These are phyloP conservation scores for Tephrocybe sp. DNA, from an alignment of 768 basidiomycete genomes.

Conservation along the genomic window DNA sequence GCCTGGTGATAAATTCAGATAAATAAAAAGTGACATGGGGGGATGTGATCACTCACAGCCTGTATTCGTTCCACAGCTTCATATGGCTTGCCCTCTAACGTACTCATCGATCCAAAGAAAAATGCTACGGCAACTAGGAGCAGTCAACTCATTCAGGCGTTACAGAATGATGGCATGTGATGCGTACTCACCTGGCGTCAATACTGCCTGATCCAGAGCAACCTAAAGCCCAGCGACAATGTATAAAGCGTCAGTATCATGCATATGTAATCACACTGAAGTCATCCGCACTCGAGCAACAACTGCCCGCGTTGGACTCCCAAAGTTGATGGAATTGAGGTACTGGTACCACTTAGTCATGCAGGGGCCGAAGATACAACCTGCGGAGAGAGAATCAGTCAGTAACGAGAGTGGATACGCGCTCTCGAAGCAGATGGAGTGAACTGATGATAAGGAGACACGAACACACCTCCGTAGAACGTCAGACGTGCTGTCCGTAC, in stretches of 20 bases:
- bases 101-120: conserved; percentile 71
- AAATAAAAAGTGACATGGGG: neutral
- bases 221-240: conserved; percentile 43
- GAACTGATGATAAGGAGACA: neutral
- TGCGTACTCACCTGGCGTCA: conserved; percentile 60
- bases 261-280: neutral
- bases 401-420: neutral
- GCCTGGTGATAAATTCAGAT: conserved; percentile 33
- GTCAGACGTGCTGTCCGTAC: conserved; percentile 60
- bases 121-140: conserved; percentile 41
- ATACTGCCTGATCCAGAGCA: conserved; percentile 75
- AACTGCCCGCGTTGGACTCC: conserved; percentile 54
- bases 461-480: conserved; percentile 65
- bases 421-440: neutral
- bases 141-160: neutral
- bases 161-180: neutral
- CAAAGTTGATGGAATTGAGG: conserved; percentile 68
- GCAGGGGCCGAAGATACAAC: conserved; percentile 74
- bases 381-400: conserved; percentile 23
- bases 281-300: conserved; percentile 53
- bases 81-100: conserved; percentile 70
- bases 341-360: conserved; percentile 81
- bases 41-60: conserved; percentile 30
- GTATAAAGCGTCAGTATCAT: neutral
- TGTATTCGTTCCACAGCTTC: conserved; percentile 45